A percentile compares a stretch with the other conserved stretches of the same genome.
These are phyloP conservation scores for Claviceps sorghi DNA, from an alignment of 2,329 filamentous ascomycete species.

Conservation along the genomic window DNA sequence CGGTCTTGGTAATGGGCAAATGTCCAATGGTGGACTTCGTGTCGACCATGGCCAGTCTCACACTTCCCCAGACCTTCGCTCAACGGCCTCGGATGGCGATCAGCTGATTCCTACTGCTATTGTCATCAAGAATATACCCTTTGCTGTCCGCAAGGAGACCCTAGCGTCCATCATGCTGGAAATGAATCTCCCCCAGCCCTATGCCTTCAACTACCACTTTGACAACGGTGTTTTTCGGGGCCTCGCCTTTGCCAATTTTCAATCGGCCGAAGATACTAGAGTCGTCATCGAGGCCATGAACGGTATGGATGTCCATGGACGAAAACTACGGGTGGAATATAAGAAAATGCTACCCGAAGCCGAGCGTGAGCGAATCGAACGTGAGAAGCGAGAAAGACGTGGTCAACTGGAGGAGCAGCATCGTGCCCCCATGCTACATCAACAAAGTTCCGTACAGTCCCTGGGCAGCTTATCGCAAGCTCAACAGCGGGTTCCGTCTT, in stretches of 20 bases:
- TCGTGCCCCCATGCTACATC: constrained; percentile 61
- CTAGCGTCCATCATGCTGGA: constrained; percentile 88
- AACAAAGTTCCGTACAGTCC: constrained; percentile 76
- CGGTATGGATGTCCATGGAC: constrained; percentile 84
- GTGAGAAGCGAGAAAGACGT: constrained; percentile 89
- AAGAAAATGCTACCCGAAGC: constrained; percentile 98
- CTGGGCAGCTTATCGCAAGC: constrained; percentile 52
- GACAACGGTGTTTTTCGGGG: constrained; percentile 95
- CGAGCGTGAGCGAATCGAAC: constrained; percentile 87
- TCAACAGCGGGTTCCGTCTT: constrained; percentile 30
- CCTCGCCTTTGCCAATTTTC: constrained; percentile 95
- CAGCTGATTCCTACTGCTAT: constrained; percentile 96
- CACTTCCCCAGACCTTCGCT: constrained; percentile 27
- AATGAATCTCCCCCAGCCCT: constrained; percentile 82
- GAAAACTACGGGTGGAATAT: constrained; percentile 92
- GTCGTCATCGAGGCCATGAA: constrained; percentile 90
- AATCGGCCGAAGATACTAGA: constrained; percentile 83
- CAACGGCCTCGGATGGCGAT: constrained; percentile 43
- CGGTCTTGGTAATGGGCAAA: constrained; percentile 20
- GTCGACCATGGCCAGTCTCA: constrained; percentile 27
- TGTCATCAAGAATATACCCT: constrained; percentile 98
- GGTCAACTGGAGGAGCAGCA: constrained; percentile 97
- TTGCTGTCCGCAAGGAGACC: constrained; percentile 94
- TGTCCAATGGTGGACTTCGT: constrained; percentile 29
- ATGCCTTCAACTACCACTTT: constrained; percentile 99